Evolutionary conservation across 1,284 basidiomycete genomes (phyloP).

Genomic region (Ceratobasidium papillatum): DNA sequence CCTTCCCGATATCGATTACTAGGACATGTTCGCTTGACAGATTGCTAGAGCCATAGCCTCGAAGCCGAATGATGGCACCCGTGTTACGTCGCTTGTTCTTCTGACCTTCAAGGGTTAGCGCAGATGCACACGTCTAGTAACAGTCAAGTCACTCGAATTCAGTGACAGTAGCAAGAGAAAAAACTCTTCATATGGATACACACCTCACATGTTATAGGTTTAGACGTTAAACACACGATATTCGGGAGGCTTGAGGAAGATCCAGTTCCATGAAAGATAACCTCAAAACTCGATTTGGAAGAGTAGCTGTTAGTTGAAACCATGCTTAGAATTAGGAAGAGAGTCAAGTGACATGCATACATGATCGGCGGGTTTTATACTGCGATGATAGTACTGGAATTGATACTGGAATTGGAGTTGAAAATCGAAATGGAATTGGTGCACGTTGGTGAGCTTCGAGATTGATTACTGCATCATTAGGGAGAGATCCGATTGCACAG

Average conservation of each 20-base stretch:
- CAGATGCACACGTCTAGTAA: slow-evolving; percentile 74
- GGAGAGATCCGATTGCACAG: background rate
- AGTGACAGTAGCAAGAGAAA: background rate
- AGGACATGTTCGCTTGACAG: slow-evolving; percentile 63
- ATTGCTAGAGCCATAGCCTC: slow-evolving; percentile 59
- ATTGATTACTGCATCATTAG: background rate
- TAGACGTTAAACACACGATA: slow-evolving; percentile 67
- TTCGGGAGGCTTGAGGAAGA: slow-evolving; percentile 75
- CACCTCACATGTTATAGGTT: slow-evolving; percentile 5
- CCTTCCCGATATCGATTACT: slow-evolving; percentile 83
- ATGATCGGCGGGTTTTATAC: background rate
- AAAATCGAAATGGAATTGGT: background rate
- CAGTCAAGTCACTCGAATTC: slow-evolving; percentile 45
- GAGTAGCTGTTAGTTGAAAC: background rate
- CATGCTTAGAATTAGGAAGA: background rate
- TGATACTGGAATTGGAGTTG: slow-evolving; percentile 20
- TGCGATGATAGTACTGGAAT: background rate
- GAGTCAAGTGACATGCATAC: background rate
- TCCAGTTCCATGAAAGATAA: slow-evolving; percentile 78
- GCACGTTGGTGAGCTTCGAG: background rate
- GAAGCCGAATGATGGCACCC: slow-evolving; percentile 65
- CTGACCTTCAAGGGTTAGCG: slow-evolving; percentile 68
- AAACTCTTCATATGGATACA: background rate
- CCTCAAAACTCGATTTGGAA: slow-evolving; percentile 52
- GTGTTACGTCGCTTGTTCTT: slow-evolving; percentile 82